phyloP scores from a whole-genome alignment of 192 early-diverging fungal species.

The Dissophora globulifera region DNA sequence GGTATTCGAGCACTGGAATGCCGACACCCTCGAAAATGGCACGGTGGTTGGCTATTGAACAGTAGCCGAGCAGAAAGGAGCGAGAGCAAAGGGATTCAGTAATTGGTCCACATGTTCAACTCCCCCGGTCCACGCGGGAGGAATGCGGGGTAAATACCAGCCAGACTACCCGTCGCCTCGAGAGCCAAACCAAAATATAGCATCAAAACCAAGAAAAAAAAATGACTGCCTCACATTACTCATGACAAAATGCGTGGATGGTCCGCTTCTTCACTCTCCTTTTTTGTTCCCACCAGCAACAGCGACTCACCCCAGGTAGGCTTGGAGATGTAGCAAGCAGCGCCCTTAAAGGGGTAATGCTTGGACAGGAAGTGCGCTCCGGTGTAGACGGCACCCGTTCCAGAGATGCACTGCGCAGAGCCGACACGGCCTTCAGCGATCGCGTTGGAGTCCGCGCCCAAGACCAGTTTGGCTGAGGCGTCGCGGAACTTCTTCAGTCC shows the following conservation, averaged over 20 bases:
- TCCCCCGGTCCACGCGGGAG: no score
- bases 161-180: no score
- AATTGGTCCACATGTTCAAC: background rate
- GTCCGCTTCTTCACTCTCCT: background rate
- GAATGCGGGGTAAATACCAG: background rate
- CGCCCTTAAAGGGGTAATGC: conserved; percentile 69
- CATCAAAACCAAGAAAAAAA: conserved; percentile 14
- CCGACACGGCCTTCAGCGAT: conserved; percentile 75
- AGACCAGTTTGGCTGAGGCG: conserved; percentile 85
- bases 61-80: no score
- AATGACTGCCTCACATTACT: conserved; percentile 9
- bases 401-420: conserved; percentile 92
- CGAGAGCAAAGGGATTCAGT: background rate
- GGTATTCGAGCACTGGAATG: conserved; percentile 85
- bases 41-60: conserved; percentile 80
- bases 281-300: no score
- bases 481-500: conserved; percentile 82
- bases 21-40: conserved; percentile 90
- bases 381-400: conserved; percentile 91
- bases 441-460: conserved; percentile 80
- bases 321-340: conserved; percentile 87
- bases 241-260: conserved; percentile 16
- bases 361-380: conserved; percentile 85
- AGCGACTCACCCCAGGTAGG: conserved; percentile 90
- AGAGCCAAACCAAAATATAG: background rate